Evolutionary conservation across 345 rosid genomes (phyloP), one percentile per base, ranked within the genome.

Genomic region (Excoecaria cochinchinensis): DNA sequence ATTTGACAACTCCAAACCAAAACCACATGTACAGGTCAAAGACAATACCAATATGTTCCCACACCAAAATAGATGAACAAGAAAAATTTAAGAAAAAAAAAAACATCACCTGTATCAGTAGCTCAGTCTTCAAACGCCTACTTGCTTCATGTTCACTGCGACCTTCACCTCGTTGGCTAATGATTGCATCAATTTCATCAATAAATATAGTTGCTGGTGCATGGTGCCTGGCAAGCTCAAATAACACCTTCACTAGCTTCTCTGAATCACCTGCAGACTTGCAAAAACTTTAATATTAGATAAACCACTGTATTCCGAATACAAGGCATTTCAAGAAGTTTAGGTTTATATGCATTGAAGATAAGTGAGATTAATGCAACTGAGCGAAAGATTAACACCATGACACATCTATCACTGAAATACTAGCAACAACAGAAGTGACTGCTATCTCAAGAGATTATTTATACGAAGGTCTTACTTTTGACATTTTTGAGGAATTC

Each of bases 131-230:
- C 88, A 95, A 85, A 70, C 99, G 97, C 83, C 99, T 87, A 75
- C 99, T 95, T 64, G 99, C 98, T 87, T 95, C 99, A 81, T 95
- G 99, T 83, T 95, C 99, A 83, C 97, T 92, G 21, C 87, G 86
- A 47, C 89, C 99, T 89, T 89, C 97, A 67, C 99, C 99, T 72
- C 98, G 97, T 61, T 93, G 98, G 63, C 99, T 95, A 73, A 95
- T 93, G 55, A 95, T 93, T 6, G 99, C 99, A 68, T 93, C 99
- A 24, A 95, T 93, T 82, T 95, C 98, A 85, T 95, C 99, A 77
- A 95, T 90, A 84, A 95, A 95, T 70, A 95, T 95, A 6, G 99
- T 95, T 44, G 99, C 88, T 0, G 99, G 99, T 47, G 98, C 97
- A 67, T 91, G 98, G 80, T 95, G 98, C 86, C 91, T 95, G 15